A percentile compares a stretch with the other conserved stretches of the same genome.
Conservation (phyloP, 164 flowering plant genomes). For the Taxillus chinensis region DNA sequence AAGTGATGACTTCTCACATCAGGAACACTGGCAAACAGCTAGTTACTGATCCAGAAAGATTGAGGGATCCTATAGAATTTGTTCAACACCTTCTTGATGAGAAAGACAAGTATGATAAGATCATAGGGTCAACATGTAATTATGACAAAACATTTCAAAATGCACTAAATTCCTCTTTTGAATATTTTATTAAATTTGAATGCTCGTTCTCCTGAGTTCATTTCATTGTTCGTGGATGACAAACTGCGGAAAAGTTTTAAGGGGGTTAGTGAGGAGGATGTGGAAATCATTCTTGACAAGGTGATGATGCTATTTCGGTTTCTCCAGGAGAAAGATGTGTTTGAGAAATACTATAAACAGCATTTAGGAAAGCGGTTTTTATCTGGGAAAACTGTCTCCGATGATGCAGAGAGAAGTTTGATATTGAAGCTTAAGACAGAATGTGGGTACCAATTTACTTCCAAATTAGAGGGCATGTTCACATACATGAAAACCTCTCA, state of each 20-base stretch:
- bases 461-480: slow-evolving; percentile 63
- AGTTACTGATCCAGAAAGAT: slow-evolving; percentile 83
- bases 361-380: slow-evolving; percentile 52
- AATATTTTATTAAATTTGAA: slow-evolving; percentile 82
- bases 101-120: slow-evolving; percentile 73
- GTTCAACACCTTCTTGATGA: slow-evolving; percentile 81
- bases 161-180: slow-evolving; percentile 87
- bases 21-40: slow-evolving; percentile 82
- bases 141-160: slow-evolving; percentile 87
- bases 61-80: slow-evolving; percentile 86
- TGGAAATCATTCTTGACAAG: slow-evolving; percentile 51
- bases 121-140: slow-evolving; percentile 54
- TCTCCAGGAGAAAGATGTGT: slow-evolving; percentile 61
- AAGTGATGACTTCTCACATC: slow-evolving; percentile 81
- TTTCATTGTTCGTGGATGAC: slow-evolving; percentile 61
- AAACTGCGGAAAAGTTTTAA: slow-evolving; percentile 57
- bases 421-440: slow-evolving; percentile 63
- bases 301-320: slow-evolving; percentile 64
- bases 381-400: slow-evolving; percentile 51
- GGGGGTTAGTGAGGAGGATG: slow-evolving; percentile 55
- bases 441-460: slow-evolving; percentile 64
- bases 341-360: slow-evolving; percentile 54
- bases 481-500: slow-evolving; percentile 90
- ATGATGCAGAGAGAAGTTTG: slow-evolving; percentile 63
- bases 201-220: slow-evolving; percentile 64